Conservation (phyloP, 1,284 basidiomycete species). For the Phylloporus sp. region DNA sequence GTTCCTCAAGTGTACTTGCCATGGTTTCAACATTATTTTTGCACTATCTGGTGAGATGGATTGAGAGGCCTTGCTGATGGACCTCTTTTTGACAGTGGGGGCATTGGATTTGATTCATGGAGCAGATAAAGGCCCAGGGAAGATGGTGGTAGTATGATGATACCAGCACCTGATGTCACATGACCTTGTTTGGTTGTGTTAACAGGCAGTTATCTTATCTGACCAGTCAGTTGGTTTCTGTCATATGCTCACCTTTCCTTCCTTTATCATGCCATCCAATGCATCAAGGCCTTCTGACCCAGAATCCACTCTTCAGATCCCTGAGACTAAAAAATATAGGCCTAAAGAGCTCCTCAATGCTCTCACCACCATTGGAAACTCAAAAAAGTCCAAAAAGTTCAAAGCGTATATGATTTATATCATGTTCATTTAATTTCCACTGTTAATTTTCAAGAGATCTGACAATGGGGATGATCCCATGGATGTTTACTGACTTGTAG, state of each 20-base stretch:
- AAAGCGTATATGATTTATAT: too few species aligned
- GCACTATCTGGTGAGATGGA: not conserved
- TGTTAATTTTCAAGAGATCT: too few species aligned
- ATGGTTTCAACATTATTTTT: not conserved
- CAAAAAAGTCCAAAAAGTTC: not conserved
- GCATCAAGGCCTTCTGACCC: not conserved
- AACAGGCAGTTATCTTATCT: not conserved
- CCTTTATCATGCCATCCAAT: not conserved
- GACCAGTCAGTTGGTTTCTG: not conserved
- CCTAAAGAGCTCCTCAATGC: not conserved
- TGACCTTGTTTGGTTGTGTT: not conserved
- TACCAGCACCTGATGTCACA: not conserved
- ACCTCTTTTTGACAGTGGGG: not conserved
- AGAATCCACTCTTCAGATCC: not conserved
- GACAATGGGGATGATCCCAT: too few species aligned
- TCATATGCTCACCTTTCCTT: not conserved
- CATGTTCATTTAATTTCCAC: too few species aligned
- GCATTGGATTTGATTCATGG: not conserved
- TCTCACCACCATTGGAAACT: not conserved
- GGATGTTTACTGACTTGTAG: not conserved
- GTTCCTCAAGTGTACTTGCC: not conserved
- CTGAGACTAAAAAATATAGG: not conserved
- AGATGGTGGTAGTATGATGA: not conserved
- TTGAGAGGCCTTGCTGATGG: not conserved
- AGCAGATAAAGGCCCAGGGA: too few species aligned